Evolutionary conservation across 163 green algal species (phyloP), one percentile per base, ranked within the genome.

Genomic region (Scenedesmus sp.): DNA sequence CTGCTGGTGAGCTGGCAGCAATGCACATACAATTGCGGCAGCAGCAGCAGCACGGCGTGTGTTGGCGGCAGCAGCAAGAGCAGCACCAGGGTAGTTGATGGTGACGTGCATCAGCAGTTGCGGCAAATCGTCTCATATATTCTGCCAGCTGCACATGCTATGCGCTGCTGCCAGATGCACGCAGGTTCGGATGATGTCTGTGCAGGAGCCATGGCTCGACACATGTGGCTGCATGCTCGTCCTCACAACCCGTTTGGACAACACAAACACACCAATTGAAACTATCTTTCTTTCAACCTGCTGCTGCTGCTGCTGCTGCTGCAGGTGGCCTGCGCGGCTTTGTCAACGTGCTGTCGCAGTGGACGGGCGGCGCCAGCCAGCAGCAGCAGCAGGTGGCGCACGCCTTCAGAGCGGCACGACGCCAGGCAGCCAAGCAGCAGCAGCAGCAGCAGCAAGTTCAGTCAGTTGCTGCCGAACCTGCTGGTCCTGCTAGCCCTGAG

Each of bases 291-390:
- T 46, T 46, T 46, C 34, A 46, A 46, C 34, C 13, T 77, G 8
- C 20, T 18, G 7, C 18, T 73, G 6, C 26, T 64, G 54, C 82
- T 87, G 54, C 82, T 87, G 82, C 54, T 86, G 46, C 5, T 70
- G 18, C 66, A 73, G 87, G 23, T 77, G 87, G 87, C n/a, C 87
- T 91, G 26, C 74, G 26, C 26, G 87, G 81, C n/a, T 89, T 85
- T 84, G 67, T 89, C 34, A 84, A 92, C 26, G 89, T 92, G 62
- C 70, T 92, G 82, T 89, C 89, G 1, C 82, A 92, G 64, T 92
- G 89, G 89, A 89, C 26, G 6, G 82, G 59, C 64, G 77, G 16
- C 54, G 23, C 1, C 15, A 34, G 64, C 56, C 88, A 34, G 23
- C 88, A 92, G 54, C 74, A 91, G n/a, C 84, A 59, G 64, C 89